A percentile compares a stretch with the other conserved stretches of the same genome.
These are phyloP conservation scores for Eucalyptus pumila DNA, from an alignment of 345 rosid genomes.

Conservation along the genomic window DNA sequence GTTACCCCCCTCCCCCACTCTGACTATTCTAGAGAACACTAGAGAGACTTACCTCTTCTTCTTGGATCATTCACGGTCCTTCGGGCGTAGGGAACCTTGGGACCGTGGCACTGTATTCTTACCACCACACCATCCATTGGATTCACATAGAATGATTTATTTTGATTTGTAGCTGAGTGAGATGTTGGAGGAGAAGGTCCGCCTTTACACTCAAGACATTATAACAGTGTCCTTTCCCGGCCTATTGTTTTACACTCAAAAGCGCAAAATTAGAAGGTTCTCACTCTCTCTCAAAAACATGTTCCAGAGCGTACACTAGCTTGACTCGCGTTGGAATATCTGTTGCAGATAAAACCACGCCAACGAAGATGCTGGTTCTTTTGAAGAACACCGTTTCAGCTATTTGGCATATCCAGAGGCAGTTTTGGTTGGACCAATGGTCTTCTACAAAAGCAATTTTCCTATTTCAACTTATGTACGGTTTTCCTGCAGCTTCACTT, in stretches of 20 bases:
- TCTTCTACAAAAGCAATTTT: neutral
- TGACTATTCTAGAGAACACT: neutral
- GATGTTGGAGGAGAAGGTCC: slow-evolving; percentile 76
- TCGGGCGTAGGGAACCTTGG: fast-evolving
- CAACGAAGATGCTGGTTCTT: slow-evolving; percentile 61
- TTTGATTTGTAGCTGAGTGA: slow-evolving; percentile 43
- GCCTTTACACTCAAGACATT: slow-evolving; percentile 43
- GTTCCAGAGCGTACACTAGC: neutral
- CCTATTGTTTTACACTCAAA: slow-evolving; percentile 46
- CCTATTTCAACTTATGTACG: neutral
- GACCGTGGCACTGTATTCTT: neutral
- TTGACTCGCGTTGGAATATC: neutral
- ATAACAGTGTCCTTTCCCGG: slow-evolving; percentile 32
- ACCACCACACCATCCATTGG: neutral
- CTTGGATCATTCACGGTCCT: neutral
- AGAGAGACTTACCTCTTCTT: neutral
- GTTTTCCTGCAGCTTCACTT: neutral
- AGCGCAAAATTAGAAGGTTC: slow-evolving; percentile 28
- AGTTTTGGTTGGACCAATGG: neutral
- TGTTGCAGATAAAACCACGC: slow-evolving; percentile 24
- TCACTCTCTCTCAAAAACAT: neutral
- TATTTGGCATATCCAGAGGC: neutral
- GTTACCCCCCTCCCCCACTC: neutral
- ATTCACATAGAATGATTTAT: neutral
- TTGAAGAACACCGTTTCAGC: slow-evolving; percentile 1